Evolutionary conservation across 768 basidiomycete species (phyloP).

Genomic region (Kwoniella bestiolae): DNA sequence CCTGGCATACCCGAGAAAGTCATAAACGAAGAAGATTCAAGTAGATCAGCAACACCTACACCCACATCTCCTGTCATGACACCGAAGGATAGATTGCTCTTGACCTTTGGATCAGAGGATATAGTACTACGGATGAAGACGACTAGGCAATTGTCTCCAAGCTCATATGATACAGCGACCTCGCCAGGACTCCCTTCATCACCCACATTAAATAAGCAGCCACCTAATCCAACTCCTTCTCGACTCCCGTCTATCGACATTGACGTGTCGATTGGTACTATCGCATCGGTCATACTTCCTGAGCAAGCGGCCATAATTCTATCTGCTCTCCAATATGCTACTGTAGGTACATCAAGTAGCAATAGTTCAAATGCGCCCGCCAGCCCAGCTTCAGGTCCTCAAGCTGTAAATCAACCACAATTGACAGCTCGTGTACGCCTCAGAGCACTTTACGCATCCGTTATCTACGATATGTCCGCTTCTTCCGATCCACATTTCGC

Average conservation of each 20-base stretch:
- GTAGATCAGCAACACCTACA: constrained; percentile 39
- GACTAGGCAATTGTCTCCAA: constrained; percentile 42
- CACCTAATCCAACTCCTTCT: background rate
- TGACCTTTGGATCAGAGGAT: constrained; percentile 70
- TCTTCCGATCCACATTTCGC: background rate
- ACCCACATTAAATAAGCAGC: background rate
- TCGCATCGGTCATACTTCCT: constrained; percentile 21
- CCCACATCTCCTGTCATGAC: background rate
- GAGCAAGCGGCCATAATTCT: constrained; percentile 15
- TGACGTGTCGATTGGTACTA: constrained; percentile 18
- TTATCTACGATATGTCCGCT: constrained; percentile 39
- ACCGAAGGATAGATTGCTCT: constrained; percentile 50
- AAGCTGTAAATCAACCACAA: constrained; percentile 19
- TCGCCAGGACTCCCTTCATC: background rate
- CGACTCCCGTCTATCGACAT: background rate
- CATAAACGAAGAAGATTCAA: constrained; percentile 2
- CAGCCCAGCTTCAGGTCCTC: background rate
- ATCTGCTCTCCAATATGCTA: constrained; percentile 12
- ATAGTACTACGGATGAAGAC: constrained; percentile 66
- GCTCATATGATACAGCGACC: background rate
- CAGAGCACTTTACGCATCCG: constrained; percentile 29
- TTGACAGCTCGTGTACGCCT: constrained; percentile 25
- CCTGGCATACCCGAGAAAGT: background rate
- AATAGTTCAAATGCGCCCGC: background rate
- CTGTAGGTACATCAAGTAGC: background rate